Base-by-base conservation (phyloP, 192 early-diverging fungal genomes). In the Mortierella hygrophila region DNA sequence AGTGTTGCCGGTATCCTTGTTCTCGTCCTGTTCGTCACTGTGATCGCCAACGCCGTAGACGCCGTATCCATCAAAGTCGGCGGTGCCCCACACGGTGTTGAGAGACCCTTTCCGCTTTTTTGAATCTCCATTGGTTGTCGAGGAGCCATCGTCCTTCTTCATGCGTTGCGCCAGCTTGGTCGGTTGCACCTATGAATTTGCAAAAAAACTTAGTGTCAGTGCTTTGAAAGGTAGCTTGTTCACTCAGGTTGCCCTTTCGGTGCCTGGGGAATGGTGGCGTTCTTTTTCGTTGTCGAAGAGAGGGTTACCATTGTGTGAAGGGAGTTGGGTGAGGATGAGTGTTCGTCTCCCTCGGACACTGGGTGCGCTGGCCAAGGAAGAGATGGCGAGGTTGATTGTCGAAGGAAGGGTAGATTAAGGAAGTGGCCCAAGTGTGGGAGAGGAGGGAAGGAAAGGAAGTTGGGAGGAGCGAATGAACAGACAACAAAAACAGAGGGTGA, bases 21-120 rank as follows among this genome's bases (percentile, higher is more conserved):
- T 78, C 20, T 84, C 82, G 29, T 84, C 82, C 63, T 84, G 82
- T 23, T 79, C 77, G 7, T 79, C 77, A 4, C 46, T 37, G 26
- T 63, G 32, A 1, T 77, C 75, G 6, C 54, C 32, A 29, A 72
- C 75, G 0, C 54, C 32, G 26, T 52, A 35, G n/a, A 60, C 32
- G 2, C 81, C 81, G 44, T 77, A 82, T 72, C 74, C 69, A 13
- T 35, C 49, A 72, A 74, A 77, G 20, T 26, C 26, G 7, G 37
- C 75, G 13, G 9, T n/a, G 32, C 32, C 42, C 35, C 54, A 42
- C 2, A 41, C 4, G 1, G 16, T 69, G 6, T 23, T 77, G 32
- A 40, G 23, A 16, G 55, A 2, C 10, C 41, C 29, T 38, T 79
- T 84, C 68, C 77, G 72, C 52, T 84, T 84, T 55, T 72, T 79